Percentiles rank a stretch among this genome's conserved stretches.
These are phyloP conservation scores for Elongisporangium undulatum DNA, from an alignment of 352 stramenopile genomes.

Conservation along the genomic window DNA sequence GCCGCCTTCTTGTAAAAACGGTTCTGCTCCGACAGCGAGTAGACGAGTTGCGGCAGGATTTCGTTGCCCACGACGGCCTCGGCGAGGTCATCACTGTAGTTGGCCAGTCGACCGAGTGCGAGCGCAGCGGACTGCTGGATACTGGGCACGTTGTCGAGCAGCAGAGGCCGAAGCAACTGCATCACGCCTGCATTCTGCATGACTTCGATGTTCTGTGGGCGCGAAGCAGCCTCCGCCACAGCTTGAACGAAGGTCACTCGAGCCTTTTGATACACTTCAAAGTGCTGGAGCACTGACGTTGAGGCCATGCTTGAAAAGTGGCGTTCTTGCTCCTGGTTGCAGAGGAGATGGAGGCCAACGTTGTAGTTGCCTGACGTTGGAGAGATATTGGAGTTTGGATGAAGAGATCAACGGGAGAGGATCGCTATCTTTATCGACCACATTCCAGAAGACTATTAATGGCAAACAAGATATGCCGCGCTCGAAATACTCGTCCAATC, in stretches of 20 bases:
- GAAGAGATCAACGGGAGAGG: neutral
- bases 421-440: neutral
- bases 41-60: slow-evolving; percentile 96
- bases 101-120: slow-evolving; percentile 90
- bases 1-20: slow-evolving; percentile 96
- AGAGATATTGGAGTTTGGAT: neutral
- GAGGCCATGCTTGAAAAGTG: slow-evolving; percentile 49
- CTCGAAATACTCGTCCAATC: neutral
- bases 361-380: neutral
- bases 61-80: slow-evolving; percentile 94
- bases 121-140: slow-evolving; percentile 94
- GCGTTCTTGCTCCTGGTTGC: neutral
- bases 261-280: slow-evolving; percentile 95
- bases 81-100: slow-evolving; percentile 94
- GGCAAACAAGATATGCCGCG: neutral
- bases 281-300: slow-evolving; percentile 91
- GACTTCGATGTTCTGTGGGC: slow-evolving; percentile 95
- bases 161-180: slow-evolving; percentile 90
- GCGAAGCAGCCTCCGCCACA: slow-evolving; percentile 91
- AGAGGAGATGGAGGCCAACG: neutral
- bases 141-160: slow-evolving; percentile 94
- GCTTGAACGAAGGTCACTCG: slow-evolving; percentile 94
- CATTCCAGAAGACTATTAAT: neutral
- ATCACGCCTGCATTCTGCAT: slow-evolving; percentile 96
- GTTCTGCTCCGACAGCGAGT: slow-evolving; percentile 94